phyloP scores from a whole-genome alignment of 345 rosid species.

The Lumnitzera littorea region DNA sequence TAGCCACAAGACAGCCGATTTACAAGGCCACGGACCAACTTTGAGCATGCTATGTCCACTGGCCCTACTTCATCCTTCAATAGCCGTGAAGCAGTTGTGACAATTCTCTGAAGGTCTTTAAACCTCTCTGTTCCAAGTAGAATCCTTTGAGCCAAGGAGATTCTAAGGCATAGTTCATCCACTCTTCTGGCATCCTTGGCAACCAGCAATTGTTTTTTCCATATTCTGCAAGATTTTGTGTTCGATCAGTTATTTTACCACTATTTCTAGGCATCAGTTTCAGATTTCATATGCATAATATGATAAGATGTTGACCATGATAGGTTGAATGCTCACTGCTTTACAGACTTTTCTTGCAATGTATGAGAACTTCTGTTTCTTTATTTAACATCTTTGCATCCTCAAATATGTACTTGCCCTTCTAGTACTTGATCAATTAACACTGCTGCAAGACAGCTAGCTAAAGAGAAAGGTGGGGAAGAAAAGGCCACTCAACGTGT shows the following conservation, averaged over 20 bases:
- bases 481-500: no score
- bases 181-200: slow-evolving; percentile 86
- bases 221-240: slow-evolving; percentile 27
- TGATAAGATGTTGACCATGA: no score
- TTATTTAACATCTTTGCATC: no score
- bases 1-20: slow-evolving; percentile 69
- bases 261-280: not conserved
- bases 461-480: no score
- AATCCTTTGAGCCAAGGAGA: slow-evolving; percentile 49
- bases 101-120: slow-evolving; percentile 29
- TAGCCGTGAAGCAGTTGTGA: slow-evolving; percentile 43
- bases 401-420: no score
- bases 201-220: slow-evolving; percentile 61
- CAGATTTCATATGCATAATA: no score
- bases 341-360: no score
- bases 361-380: no score
- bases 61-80: slow-evolving; percentile 67
- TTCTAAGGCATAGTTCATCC: slow-evolving; percentile 61
- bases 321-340: no score
- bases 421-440: no score
- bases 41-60: slow-evolving; percentile 48
- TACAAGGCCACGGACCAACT: slow-evolving; percentile 72
- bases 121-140: slow-evolving; percentile 39
- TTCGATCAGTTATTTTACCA: not conserved
- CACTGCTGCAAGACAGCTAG: no score